Evolutionary conservation across 208 protist species (phyloP).

Genomic region (Trypanosoma cruzi): DNA sequence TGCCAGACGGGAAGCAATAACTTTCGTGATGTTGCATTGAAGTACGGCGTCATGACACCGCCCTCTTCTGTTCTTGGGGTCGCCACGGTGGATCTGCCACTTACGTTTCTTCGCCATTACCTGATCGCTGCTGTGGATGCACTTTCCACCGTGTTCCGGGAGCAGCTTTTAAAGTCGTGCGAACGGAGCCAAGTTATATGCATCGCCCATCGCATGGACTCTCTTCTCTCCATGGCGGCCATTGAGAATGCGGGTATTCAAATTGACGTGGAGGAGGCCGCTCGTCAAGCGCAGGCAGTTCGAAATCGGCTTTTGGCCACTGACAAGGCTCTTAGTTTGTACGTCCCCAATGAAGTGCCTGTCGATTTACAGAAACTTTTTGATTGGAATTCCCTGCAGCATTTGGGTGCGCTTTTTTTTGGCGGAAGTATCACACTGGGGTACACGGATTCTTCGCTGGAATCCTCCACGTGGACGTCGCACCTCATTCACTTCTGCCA

Average conservation of each 20-base stretch:
- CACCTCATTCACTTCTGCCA: slow-evolving; percentile 81
- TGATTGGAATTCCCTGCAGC: slow-evolving; percentile 77
- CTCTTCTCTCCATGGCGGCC: slow-evolving; percentile 70
- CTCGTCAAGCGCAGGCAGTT: slow-evolving; percentile 52
- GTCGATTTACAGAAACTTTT: slow-evolving; percentile 68
- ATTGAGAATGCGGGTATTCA: slow-evolving; percentile 78
- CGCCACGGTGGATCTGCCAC: slow-evolving; percentile 46
- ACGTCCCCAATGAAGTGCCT: slow-evolving; percentile 68
- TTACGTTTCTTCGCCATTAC: slow-evolving; percentile 58
- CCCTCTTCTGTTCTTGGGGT: slow-evolving; percentile 51
- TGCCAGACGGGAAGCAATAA: slow-evolving; percentile 54
- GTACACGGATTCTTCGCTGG: slow-evolving; percentile 23
- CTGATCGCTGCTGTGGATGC: slow-evolving; percentile 51
- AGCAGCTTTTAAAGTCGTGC: slow-evolving; percentile 48
- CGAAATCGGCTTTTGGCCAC: slow-evolving; percentile 48
- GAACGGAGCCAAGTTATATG: slow-evolving; percentile 65
- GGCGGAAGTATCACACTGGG: slow-evolving; percentile 70
- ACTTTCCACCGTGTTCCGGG: slow-evolving; percentile 43
- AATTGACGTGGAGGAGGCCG: slow-evolving; percentile 67
- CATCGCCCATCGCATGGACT: slow-evolving; percentile 81
- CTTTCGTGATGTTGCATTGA: slow-evolving; percentile 55
- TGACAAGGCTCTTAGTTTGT: slow-evolving; percentile 57
- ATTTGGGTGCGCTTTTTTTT: slow-evolving; percentile 78
- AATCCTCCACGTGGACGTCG: slow-evolving; percentile 60
- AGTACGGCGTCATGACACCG: slow-evolving; percentile 60